Base-by-base conservation (phyloP, 1,284 basidiomycete genomes). In the Volvariella volvacea region DNA sequence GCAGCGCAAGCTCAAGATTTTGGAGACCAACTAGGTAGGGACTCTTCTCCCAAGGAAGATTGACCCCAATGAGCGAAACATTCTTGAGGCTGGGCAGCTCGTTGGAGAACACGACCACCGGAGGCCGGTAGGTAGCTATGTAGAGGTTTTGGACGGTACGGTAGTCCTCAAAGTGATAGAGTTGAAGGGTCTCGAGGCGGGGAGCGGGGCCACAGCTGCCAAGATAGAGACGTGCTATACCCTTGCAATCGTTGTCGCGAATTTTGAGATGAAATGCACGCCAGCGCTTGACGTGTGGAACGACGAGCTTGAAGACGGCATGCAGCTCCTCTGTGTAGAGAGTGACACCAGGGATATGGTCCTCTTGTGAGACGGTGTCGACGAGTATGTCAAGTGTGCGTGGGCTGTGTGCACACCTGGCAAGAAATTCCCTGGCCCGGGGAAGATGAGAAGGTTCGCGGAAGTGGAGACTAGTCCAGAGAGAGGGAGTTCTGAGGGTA, bases 161-260 rank as follows among this genome's bases (percentile, higher is more conserved):
- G 57, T 71, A 81, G 51, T 78, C 67, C 52, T 80, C 73, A 51
- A 80, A 78, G 57, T 80, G 79, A 59, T 79, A 82, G 8, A 82
- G 65, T 58, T 80, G 76, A 34, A 80, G 67, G 3, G 72, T 74
- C 56, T 76, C 68, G 43, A 82, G 70, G 39, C 59, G 57, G 22
- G 71, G 73, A 1, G 74, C 77, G 31, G 70, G 61, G 4, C 71
- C 72, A 51, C 75, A 77, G 9, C 58, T 63, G 47, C 66, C 66
- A 22, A 79, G 64, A 50, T 67, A 64, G n/a, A 65, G 57, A 37
- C 77, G 70, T 1, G 78, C 78, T 38, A 61, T 60, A 33, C 60
- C 59, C 58, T 80, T 80, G 60, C 76, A 78, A 17, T 63, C 61
- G 49, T 74, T 70, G 54, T 77, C 74, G 33, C 76, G 69, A 30